Conservation (phyloP, 257 asterid genomes). For the Nicotiana benthamiana region DNA sequence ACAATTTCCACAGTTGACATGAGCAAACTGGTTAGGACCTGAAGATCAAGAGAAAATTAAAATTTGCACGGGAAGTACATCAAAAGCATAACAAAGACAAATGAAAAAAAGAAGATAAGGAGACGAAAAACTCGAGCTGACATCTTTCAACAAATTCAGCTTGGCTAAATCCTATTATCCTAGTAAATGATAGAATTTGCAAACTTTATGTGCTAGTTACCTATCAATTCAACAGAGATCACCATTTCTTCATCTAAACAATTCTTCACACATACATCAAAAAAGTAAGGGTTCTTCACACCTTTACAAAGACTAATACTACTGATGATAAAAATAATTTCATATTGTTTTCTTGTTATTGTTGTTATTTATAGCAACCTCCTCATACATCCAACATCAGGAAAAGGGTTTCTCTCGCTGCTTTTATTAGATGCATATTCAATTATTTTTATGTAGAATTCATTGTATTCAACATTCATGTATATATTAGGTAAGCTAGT, state of each 20-base stretch:
- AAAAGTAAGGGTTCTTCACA: background rate
- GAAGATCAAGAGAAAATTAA: conserved; percentile 17
- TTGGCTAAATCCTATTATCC: background rate
- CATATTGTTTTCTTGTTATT: background rate
- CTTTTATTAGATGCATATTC: background rate
- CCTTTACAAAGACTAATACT: background rate
- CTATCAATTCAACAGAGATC: background rate
- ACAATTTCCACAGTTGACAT: conserved; percentile 84
- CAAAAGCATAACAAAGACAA: background rate
- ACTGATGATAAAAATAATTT: background rate
- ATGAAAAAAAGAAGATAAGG: background rate
- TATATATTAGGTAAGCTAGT: background rate
- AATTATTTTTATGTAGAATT: background rate
- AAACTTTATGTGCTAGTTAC: background rate
- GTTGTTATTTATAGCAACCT: background rate
- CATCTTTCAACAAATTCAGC: background rate
- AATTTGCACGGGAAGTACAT: background rate
- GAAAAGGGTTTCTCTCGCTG: background rate
- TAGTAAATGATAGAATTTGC: background rate
- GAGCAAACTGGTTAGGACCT: conserved; percentile 62
- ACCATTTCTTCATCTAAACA: background rate
- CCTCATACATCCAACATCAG: background rate
- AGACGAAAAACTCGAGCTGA: background rate
- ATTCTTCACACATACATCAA: background rate
- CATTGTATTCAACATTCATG: background rate